Evolutionary conservation across 2,329 filamentous ascomycete genomes (phyloP).

Genomic region (Knufia fluminis): DNA sequence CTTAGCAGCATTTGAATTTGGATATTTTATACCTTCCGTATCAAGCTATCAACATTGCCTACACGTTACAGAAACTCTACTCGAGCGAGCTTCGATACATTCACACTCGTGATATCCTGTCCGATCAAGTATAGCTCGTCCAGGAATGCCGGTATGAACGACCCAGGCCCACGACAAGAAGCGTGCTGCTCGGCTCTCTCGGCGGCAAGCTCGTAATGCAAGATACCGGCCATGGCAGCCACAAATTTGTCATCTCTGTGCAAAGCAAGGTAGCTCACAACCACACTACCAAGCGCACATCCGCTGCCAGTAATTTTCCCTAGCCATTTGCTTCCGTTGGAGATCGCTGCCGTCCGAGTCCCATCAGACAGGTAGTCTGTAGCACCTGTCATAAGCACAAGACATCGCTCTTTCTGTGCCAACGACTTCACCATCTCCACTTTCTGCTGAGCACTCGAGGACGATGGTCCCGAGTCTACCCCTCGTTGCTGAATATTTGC

Average conservation of each 20-base stretch:
- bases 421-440: conserved; percentile 55
- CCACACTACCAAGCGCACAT: conserved; percentile 72
- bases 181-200: conserved; percentile 51
- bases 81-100: conserved; percentile 8
- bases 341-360: conserved; percentile 53
- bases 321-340: conserved; percentile 61
- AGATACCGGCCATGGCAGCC: conserved; percentile 61
- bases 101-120: conserved; percentile 40
- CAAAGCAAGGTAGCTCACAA: conserved; percentile 66
- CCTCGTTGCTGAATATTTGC: conserved; percentile 59
- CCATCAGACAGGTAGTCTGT: conserved; percentile 74
- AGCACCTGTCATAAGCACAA: conserved; percentile 74
- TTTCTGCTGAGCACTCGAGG: conserved; percentile 45
- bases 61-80: conserved; percentile 10
- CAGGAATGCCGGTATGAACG: conserved; percentile 75
- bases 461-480: conserved; percentile 64
- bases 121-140: conserved; percentile 54
- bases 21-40: too few relatives aligned
- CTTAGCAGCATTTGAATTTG: too few relatives aligned
- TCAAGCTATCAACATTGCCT: too few relatives aligned
- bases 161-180: conserved; percentile 69
- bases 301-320: conserved; percentile 53
- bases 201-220: conserved; percentile 71
- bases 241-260: conserved; percentile 56
- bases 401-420: conserved; percentile 56